Evolutionary conservation across 768 basidiomycete species (phyloP), one percentile per base, ranked within the genome.

Genomic region (Porpolomopsis calyptriformis): DNA sequence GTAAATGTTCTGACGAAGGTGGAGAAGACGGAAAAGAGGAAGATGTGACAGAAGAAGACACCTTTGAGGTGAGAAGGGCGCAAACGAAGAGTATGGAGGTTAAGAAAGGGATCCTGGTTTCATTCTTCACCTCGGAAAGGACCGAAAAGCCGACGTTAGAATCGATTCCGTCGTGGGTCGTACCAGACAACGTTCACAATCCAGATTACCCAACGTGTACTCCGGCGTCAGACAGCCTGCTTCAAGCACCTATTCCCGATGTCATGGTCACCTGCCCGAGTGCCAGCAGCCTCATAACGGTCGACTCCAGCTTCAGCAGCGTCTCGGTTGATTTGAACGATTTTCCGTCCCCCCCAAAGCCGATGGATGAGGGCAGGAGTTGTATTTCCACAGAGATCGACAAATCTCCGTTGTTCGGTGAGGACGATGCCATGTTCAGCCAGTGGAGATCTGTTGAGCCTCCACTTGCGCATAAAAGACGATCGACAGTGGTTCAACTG

Each of bases 41-140:
- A 29, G 51, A 53, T 31, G 47, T 53, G 31, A 58, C 63, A 29
- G 53, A 57, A 6, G 64, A 63, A n/a, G 63, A 60, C 43, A 58
- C 57, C 1, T 73, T 70, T 50, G 72, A 75, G 49, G 60, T 74
- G 37, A 65, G 63, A 51, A 65, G 71, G 10, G 74, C 64, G 2
- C 73, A 70, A 40, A 68, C 72, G 39, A 69, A 65, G 54, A 77
- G 73, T 49, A 60, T 77, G 55, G 70, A 73, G 53, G 61, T 74
- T 49, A 70, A 73, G 58, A 68, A 64, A 55, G 73, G 69, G 3
- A 60, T 71, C 38, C 52, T 76, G 22, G 52, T 75, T 25, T 59
- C 64, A 49, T 69, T 51, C 48, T 53, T 43, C 39, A 41, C 33
- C 18, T 31, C 45, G 6, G 48, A 48, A 46, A 46, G 42, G 25